Base-by-base conservation (phyloP, 805 yeast species). In the Lipomyces yamadae region DNA sequence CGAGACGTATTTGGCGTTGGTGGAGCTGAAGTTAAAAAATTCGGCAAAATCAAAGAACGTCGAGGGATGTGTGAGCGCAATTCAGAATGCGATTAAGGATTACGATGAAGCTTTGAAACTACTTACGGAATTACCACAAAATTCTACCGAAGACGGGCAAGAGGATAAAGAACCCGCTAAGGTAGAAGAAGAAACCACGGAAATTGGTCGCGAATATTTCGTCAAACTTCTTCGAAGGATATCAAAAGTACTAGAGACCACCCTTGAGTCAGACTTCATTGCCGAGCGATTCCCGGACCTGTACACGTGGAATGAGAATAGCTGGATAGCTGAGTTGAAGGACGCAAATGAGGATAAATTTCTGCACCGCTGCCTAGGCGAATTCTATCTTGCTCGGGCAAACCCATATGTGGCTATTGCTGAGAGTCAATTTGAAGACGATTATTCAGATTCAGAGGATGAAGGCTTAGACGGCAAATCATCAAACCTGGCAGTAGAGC, bases 1-100 rank as follows among this genome's bases (percentile, higher is more conserved):
- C 48, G 83, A 85, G 71, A 82, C 72, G 18, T 61, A 61, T 39
- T n/a, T 73, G 6, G 67, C 89, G 7, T 73, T 85, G 18, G 77
- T 88, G 34, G 85, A 82, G 70, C 81, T 57, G 32, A 66, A 58
- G 60, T 65, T 68, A 69, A 63, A 45, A 53, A 34, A 62, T 13
- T 64, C 56, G 11, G 58, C 65, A 1, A 62, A 77, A 53, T 86
- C 87, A 2, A 67, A 63, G 29, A 32, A 29, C 29, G 76, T 86
- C 55, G 66, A 77, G 10, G 74, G 75, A 5, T 88, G 86, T 76
- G 59, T 65, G 11, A 50, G 58, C 34, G 50, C 45, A 10, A 34
- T 66, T 30, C 71, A 69, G n/a, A 64, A 62, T 13, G 72, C 67
- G 6, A 57, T 69, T n/a, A 58, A 67, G 8, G 74, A 68, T 48